A percentile compares a stretch with the other conserved stretches of the same genome.
phyloP scores from a whole-genome alignment of 176 grass and related monocot genomes.

The Tillandsia fasciculata region DNA sequence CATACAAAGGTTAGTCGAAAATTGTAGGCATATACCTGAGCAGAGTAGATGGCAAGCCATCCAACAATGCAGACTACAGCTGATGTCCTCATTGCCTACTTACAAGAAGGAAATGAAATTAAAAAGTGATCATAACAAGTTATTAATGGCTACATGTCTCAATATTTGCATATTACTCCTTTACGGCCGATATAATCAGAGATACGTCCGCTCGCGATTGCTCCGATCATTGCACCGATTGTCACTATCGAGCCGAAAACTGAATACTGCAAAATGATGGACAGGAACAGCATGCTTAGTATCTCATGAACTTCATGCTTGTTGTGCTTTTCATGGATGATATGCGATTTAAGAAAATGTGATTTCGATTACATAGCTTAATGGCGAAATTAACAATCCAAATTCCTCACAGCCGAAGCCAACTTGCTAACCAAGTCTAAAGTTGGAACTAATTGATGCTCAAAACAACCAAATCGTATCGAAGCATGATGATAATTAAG shows the following conservation, averaged over 20 bases:
- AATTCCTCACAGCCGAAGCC: too few relatives aligned
- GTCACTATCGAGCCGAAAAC: constrained; percentile 49
- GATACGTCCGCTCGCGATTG: constrained; percentile 34
- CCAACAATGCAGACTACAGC: constrained; percentile 40
- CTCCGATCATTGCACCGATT: constrained; percentile 45
- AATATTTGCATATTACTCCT: constrained; percentile 34
- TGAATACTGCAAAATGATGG: constrained; percentile 27
- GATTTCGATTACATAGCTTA: too few relatives aligned
- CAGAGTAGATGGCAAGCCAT: constrained; percentile 47
- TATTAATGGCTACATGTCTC: neutral
- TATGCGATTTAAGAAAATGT: too few relatives aligned
- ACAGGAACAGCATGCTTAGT: neutral
- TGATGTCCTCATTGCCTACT: constrained; percentile 49
- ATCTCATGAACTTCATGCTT: too few relatives aligned
- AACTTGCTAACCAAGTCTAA: too few relatives aligned
- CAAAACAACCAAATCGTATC: too few relatives aligned
- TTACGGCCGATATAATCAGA: constrained; percentile 41
- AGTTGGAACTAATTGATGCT: too few relatives aligned
- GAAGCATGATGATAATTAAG: too few relatives aligned
- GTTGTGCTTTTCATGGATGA: too few relatives aligned
- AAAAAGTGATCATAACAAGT: constrained; percentile 5
- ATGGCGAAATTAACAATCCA: too few relatives aligned
- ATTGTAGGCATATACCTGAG: constrained; percentile 14
- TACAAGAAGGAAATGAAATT: constrained; percentile 2
- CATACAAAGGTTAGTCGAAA: neutral